Base-by-base conservation (phyloP, 495 filamentous ascomycete genomes). In the Lophium mytilinum region DNA sequence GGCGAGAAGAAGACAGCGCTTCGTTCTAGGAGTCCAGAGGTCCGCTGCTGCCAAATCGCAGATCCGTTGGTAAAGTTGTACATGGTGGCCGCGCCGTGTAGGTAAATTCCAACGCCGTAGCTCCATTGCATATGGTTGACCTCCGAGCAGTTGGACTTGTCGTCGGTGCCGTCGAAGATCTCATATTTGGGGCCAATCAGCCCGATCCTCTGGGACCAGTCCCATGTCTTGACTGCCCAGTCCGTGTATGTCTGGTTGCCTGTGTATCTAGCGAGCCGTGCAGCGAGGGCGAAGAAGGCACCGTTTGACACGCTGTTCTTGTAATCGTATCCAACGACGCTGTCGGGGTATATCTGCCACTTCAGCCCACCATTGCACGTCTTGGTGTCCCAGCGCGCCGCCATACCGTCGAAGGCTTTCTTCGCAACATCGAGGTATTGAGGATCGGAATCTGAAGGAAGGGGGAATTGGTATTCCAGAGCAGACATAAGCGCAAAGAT, bases 281-380 rank as follows among this genome's bases (percentile, higher is more conserved):
- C 85, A 8, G 81, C 75, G 17, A 89, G 69, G 60, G 87, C 82
- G 66, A 89, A 87, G 56, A 87, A 69, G 11, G 77, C 82, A 36
- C 83, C 85, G 68, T 88, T 88, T 61, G 79, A 79, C 61, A 87
- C 82, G 17, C 79, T 71, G 70, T 88, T 88, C 63, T 87, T 87
- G 78, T 87, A 85, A 56, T 73, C 73, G 43, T 77, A 81, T 3
- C 80, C 80, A 18, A 61, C 54, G 14, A 62, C 68, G 58, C 80
- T 76, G 54, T 71, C 74, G 15, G 72, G 66, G 64, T 71, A 80
- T 47, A 81, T 77, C 61, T 83, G 80, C 80, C 80, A 83, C 21
- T 72, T 72, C 56, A 82, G 62, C 11, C 80, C 80, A 43, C 80
- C 80, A 9, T 66, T 66, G 53, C 80, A 83, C 3, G 70, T 68